Evolutionary conservation across 306 rosid genomes (phyloP).

Genomic region (Quercus cerris): DNA sequence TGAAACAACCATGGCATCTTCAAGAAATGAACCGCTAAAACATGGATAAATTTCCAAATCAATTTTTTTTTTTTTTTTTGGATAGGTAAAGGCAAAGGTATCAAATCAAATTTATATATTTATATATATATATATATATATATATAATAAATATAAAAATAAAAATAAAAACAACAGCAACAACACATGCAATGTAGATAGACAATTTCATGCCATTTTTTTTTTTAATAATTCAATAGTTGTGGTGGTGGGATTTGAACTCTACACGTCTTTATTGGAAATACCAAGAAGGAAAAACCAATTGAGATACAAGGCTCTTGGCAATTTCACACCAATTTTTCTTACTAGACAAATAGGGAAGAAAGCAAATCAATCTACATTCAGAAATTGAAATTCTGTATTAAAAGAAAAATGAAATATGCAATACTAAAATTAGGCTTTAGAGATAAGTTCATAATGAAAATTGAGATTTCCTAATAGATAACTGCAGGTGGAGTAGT

Average conservation of each 20-base stretch:
- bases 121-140: too few species aligned
- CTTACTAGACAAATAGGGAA: conserved; percentile 3
- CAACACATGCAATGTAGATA: conserved; percentile 4
- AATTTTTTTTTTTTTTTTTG: neutral
- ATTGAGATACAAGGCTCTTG: neutral
- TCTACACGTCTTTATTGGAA: too few species aligned
- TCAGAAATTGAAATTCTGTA: conserved; percentile 10
- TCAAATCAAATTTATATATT: too few species aligned
- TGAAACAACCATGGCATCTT: conserved; percentile 91
- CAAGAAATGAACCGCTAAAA: conserved; percentile 80
- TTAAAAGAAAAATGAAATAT: neutral
- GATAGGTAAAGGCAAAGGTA: too few species aligned
- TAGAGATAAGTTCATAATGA: neutral
- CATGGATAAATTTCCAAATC: conserved; percentile 1
- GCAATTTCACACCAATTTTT: conserved; percentile 10
- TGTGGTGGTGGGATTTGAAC: too few species aligned
- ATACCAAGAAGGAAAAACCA: too few species aligned
- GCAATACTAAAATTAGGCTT: conserved; percentile 1
- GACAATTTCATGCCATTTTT: neutral
- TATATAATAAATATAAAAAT: too few species aligned
- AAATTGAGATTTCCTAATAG: neutral
- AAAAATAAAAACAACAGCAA: neutral
- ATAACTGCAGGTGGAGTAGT: neutral
- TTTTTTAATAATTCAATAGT: too few species aligned
- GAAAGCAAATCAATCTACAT: neutral